These are phyloP conservation scores for Reticulascus tulasneorum DNA, from an alignment of 2,329 filamentous ascomycete species.

Conservation along the genomic window DNA sequence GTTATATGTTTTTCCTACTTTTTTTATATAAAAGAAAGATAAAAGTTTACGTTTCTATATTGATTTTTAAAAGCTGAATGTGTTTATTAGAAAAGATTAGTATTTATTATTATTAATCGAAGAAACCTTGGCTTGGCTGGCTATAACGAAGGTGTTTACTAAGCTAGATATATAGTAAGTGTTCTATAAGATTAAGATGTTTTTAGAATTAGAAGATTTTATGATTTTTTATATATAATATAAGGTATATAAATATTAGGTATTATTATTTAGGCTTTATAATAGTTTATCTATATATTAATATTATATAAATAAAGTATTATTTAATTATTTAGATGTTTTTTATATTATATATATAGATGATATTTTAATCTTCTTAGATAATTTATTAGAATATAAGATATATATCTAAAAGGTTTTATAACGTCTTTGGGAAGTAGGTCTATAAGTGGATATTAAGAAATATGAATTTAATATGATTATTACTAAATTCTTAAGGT, in stretches of 20 bases:
- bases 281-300: background rate
- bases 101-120: background rate
- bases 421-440: too few relatives aligned
- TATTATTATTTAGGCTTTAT: background rate
- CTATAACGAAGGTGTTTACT: background rate
- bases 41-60: background rate
- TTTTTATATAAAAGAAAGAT: background rate
- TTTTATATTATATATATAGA: background rate
- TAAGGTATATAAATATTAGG: background rate
- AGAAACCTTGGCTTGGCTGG: background rate
- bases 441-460: too few relatives aligned
- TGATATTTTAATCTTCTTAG: background rate
- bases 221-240: background rate
- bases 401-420: background rate
- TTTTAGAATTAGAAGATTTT: background rate
- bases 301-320: background rate
- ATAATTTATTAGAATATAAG: background rate
- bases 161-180: background rate
- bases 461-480: too few relatives aligned
- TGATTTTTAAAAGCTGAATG: background rate
- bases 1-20: background rate
- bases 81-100: slow-evolving; percentile 1
- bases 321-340: slow-evolving; percentile 1
- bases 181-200: background rate
- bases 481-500: too few relatives aligned